phyloP scores from a whole-genome alignment of 2,329 filamentous ascomycete species.

The Trichoderma koningiopsis region DNA sequence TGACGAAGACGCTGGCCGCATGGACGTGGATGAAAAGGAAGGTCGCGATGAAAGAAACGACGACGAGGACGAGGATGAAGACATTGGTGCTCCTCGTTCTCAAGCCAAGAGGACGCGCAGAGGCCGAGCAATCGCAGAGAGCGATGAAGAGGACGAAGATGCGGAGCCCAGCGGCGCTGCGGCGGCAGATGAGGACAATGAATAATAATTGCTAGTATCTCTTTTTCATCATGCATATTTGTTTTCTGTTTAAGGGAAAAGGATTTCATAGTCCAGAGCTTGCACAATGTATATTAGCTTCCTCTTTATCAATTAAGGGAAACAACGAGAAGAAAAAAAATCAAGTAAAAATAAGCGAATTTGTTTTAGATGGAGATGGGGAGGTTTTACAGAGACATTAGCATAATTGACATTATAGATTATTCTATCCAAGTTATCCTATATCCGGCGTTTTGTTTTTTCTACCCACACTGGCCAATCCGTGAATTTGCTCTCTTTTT shows the following conservation, averaged over 20 bases:
- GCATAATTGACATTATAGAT: slow-evolving; percentile 15
- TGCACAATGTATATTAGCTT: slow-evolving; percentile 23
- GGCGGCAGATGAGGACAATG: slow-evolving; percentile 29
- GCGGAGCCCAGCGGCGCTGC: slow-evolving; percentile 43
- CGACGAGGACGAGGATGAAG: slow-evolving; percentile 57
- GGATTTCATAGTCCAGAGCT: background rate
- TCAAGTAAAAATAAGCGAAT: slow-evolving; percentile 8
- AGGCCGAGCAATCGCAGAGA: slow-evolving; percentile 54
- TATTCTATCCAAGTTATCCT: slow-evolving; percentile 16
- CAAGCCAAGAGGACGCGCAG: slow-evolving; percentile 52
- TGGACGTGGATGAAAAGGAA: slow-evolving; percentile 54
- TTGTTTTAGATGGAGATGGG: slow-evolving; percentile 13
- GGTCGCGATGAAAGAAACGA: slow-evolving; percentile 50
- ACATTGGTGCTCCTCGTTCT: slow-evolving; percentile 44
- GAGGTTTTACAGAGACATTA: background rate
- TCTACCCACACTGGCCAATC: background rate
- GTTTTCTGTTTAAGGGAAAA: background rate
- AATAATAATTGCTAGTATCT: slow-evolving; percentile 13
- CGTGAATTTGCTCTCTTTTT: background rate
- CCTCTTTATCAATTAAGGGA: background rate
- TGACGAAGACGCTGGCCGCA: slow-evolving; percentile 44
- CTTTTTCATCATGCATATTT: background rate
- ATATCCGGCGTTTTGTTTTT: background rate
- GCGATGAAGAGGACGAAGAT: slow-evolving; percentile 55
- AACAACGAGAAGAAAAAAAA: background rate